Percentiles rank a stretch among this genome's conserved stretches.
These are phyloP conservation scores for Camellia granthamiana DNA, from an alignment of 148 eudicot species.

Conservation along the genomic window DNA sequence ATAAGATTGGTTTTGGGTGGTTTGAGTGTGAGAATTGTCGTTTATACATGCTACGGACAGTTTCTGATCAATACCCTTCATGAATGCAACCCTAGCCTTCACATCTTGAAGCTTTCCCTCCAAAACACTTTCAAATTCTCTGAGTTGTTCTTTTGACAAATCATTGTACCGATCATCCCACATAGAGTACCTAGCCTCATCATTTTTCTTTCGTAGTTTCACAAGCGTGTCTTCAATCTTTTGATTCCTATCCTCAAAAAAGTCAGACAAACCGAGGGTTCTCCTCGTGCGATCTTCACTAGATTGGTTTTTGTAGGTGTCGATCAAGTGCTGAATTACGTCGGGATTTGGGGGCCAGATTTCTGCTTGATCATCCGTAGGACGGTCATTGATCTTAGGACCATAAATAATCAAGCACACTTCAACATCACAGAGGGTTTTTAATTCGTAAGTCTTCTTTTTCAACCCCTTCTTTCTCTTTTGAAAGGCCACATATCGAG, in stretches of 20 bases:
- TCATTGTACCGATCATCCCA: slow-evolving; percentile 17
- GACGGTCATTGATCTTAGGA: slow-evolving; percentile 10
- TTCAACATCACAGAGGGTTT: slow-evolving; percentile 36
- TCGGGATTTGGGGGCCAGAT: slow-evolving; percentile 30
- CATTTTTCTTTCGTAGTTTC: slow-evolving; percentile 12
- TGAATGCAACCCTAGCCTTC: background rate
- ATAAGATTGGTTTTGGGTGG: background rate
- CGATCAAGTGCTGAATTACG: slow-evolving; percentile 5
- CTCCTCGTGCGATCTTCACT: background rate
- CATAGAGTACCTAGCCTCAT: slow-evolving; percentile 3
- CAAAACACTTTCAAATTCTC: background rate
- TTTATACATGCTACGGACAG: background rate
- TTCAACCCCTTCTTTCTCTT: slow-evolving; percentile 40
- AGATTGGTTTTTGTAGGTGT: slow-evolving; percentile 8
- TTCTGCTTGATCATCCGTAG: slow-evolving; percentile 6
- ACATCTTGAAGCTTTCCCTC: slow-evolving; percentile 2
- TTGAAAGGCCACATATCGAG: slow-evolving; percentile 26
- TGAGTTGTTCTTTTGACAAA: background rate
- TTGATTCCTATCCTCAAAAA: slow-evolving; percentile 13
- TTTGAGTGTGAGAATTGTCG: background rate
- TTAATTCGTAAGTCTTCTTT: slow-evolving; percentile 39
- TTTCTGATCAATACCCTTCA: background rate
- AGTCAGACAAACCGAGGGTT: background rate
- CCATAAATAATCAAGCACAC: slow-evolving; percentile 39
- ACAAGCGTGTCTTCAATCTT: slow-evolving; percentile 6